Evolutionary conservation across 1,284 basidiomycete species (phyloP), one percentile per base, ranked within the genome.

Genomic region (Albatrellus sp.): DNA sequence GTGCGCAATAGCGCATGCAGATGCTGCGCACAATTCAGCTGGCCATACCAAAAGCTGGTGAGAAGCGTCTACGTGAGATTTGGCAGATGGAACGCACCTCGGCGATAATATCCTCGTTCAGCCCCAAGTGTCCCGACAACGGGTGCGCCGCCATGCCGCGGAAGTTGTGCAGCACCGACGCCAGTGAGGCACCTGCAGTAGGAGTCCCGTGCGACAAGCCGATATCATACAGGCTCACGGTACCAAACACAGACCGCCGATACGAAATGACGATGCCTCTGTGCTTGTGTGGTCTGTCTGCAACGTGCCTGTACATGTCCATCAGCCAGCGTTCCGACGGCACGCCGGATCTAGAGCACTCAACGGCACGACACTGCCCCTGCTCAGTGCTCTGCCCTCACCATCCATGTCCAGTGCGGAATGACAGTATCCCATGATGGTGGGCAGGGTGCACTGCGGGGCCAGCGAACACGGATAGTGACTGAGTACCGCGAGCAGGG

Each of bases 1-100:
- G 46, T 20, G 24, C 44, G 46, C 19, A 50, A 28, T n/a, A 47
- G 29, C 1, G 42, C 37, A 31, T 50, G 49, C 16, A 50, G 19
- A 19, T 48, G 49, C 37, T 47, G 50, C 9, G 49, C 46, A 14
- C 42, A 50, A n/a, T 50, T 50, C 19, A 50, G 29, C 49, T 50
- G 16, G 16, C 20, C 37, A 38, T 36, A 40, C 29, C 37, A 39
- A 7, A 9, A 16, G 5, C 13, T 43, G 13, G n/a, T 24, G 20
- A 36, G 34, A 37, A 7, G 14, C 14, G n/a, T 28, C n/a, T 5
- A 12, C 2, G 12, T 13, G 33, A 9, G 11, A 40, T 11, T 24
- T 24, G 24, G 24, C 7, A 24, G 24, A 24, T 7, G 7, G 28
- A 2, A 3, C 37, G 14, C 40, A 38, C 44, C 36, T 45, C 37